These are phyloP conservation scores for Ophiocytium majus DNA, from an alignment of 352 stramenopile species.

Conservation along the genomic window DNA sequence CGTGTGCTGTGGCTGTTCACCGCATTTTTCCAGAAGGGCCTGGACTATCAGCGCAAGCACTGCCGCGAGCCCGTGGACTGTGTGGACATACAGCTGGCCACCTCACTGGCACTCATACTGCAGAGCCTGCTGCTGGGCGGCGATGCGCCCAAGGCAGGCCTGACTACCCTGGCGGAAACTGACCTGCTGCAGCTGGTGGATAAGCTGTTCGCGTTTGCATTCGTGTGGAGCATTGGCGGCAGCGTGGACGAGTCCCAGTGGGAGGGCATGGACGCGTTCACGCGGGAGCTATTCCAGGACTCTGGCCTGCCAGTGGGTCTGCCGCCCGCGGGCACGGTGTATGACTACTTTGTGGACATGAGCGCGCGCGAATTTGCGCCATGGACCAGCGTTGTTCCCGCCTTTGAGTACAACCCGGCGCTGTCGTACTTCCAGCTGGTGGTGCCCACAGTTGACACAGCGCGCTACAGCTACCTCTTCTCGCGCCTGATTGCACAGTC, in stretches of 20 bases:
- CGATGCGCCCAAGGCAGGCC: not conserved
- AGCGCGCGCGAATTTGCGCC: conserved; percentile 64
- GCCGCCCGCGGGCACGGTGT: conserved; percentile 68
- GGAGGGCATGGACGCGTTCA: conserved; percentile 59
- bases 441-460: conserved; percentile 88
- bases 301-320: conserved; percentile 59
- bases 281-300: conserved; percentile 58
- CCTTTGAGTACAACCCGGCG: conserved; percentile 75
- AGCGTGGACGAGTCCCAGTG: conserved; percentile 47
- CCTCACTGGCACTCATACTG: conserved; percentile 61
- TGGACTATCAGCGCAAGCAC: conserved; percentile 73
- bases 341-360: conserved; percentile 78
- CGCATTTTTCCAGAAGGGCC: conserved; percentile 66
- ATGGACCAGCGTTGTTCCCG: conserved; percentile 79
- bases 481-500: conserved; percentile 61
- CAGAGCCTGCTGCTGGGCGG: conserved; percentile 54
- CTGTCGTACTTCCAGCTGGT: conserved; percentile 90
- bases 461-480: conserved; percentile 84
- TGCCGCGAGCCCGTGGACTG: conserved; percentile 63
- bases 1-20: conserved; percentile 63
- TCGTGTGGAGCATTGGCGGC: conserved; percentile 61
- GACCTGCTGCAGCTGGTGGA: conserved; percentile 59
- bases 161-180: conserved; percentile 21
- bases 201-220: conserved; percentile 65
- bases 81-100: conserved; percentile 64